Conservation (phyloP, 805 yeast species). For the Saccharomycopsis sp. region DNA sequence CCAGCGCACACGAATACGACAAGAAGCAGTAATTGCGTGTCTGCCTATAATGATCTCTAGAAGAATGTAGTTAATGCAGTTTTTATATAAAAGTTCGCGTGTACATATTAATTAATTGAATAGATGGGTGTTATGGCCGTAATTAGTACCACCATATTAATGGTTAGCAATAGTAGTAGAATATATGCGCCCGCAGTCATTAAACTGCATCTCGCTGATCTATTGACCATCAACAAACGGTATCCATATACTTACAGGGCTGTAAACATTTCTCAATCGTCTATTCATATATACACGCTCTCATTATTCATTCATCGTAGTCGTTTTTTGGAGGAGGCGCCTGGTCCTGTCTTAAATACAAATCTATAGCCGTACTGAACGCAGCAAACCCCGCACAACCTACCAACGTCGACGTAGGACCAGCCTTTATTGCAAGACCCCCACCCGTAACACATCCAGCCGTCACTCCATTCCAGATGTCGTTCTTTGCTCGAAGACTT, state of each 20-base stretch:
- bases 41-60: not conserved
- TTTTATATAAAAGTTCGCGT: no score
- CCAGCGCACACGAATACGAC: conserved; percentile 58
- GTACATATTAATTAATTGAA: no score
- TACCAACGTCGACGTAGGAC: conserved; percentile 83
- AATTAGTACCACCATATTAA: no score
- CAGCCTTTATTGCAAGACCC: conserved; percentile 84
- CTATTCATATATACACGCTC: not conserved
- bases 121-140: no score
- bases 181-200: not conserved
- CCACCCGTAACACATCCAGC: conserved; percentile 99
- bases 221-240: no score
- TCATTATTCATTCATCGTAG: conserved; percentile 50
- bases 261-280: no score
- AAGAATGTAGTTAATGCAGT: no score
- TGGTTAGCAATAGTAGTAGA: no score
- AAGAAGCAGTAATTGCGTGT: conserved; percentile 25
- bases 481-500: conserved; percentile 81
- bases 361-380: conserved; percentile 80
- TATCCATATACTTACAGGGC: no score
- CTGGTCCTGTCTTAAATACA: conserved; percentile 79
- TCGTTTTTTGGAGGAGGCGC: conserved; percentile 82
- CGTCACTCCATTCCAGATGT: conserved; percentile 80
- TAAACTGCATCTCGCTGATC: not conserved
- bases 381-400: conserved; percentile 99